Conservation (phyloP, 2,329 filamentous ascomycete species). For the Leptographium flavum region DNA sequence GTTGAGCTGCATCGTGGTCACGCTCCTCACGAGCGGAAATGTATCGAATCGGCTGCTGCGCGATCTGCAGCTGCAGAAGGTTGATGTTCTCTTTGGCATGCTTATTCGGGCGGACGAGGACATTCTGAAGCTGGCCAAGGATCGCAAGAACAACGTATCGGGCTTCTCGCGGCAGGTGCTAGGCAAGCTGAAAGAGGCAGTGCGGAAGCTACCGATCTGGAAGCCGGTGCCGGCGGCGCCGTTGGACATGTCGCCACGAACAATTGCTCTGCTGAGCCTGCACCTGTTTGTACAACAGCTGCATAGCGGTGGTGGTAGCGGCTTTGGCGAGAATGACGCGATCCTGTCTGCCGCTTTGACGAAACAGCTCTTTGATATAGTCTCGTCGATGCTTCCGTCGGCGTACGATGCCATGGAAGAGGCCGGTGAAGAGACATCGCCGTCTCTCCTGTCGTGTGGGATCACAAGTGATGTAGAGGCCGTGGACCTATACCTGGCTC, state of each 20-base stretch:
- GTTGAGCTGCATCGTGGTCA: constrained; percentile 47
- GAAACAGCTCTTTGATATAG: constrained; percentile 31
- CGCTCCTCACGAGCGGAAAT: constrained; percentile 42
- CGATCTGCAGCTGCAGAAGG: constrained; percentile 39
- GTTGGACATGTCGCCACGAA: constrained; percentile 41
- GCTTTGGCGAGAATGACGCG: constrained; percentile 17
- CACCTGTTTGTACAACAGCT: constrained; percentile 38
- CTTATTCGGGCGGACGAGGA: constrained; percentile 40
- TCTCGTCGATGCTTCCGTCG: constrained; percentile 19
- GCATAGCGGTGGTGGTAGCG: constrained; percentile 10
- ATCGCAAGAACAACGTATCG: constrained; percentile 55
- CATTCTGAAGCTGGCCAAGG: constrained; percentile 45
- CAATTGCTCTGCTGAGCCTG: constrained; percentile 48
- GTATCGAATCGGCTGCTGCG: constrained; percentile 41
- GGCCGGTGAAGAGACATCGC: constrained; percentile 12
- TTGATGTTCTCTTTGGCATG: constrained; percentile 37
- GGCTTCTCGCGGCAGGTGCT: constrained; percentile 46
- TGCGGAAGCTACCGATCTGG: constrained; percentile 47
- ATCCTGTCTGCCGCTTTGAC: constrained; percentile 35
- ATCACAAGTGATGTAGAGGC: constrained; percentile 19
- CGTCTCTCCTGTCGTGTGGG: constrained; percentile 7
- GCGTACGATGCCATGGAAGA: constrained; percentile 18
- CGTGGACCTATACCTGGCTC: constrained; percentile 28
- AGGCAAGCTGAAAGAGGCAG: constrained; percentile 33
- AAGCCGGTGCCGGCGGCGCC: constrained; percentile 23